Evolutionary conservation across 352 stramenopile species (phyloP).

Genomic region (Pythium guiyangense): DNA sequence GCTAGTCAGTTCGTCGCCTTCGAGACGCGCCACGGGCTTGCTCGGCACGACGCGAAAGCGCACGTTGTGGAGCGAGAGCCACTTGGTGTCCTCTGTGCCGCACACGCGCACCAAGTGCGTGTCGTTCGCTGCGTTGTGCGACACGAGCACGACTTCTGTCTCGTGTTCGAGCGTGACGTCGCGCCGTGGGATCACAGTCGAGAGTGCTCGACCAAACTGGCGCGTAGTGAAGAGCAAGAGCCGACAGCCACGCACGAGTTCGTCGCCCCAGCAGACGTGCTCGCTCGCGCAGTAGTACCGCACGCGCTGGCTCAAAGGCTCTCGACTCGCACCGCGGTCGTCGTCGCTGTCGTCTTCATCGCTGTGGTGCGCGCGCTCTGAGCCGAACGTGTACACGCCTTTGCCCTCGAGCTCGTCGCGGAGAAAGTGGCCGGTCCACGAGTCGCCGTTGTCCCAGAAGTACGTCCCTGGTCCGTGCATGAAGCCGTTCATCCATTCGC

Average conservation of each 20-base stretch:
- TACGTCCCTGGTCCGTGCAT: slow-evolving; percentile 59
- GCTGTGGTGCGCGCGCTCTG: slow-evolving; percentile 1
- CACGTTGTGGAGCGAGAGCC: slow-evolving; percentile 45
- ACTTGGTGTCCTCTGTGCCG: slow-evolving; percentile 34
- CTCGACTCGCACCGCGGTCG: background rate
- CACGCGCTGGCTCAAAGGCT: slow-evolving; percentile 13
- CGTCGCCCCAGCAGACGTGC: slow-evolving; percentile 66
- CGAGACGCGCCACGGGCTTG: slow-evolving; percentile 26
- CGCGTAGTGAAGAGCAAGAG: slow-evolving; percentile 40
- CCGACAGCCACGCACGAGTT: slow-evolving; percentile 44
- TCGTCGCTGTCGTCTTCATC: slow-evolving; percentile 18
- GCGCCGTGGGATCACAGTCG: slow-evolving; percentile 24
- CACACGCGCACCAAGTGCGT: slow-evolving; percentile 37
- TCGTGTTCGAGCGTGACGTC: slow-evolving; percentile 40
- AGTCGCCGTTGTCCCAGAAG: slow-evolving; percentile 48
- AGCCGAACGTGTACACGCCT: slow-evolving; percentile 35
- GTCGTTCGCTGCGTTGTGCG: slow-evolving; percentile 36
- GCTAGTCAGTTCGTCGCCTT: background rate
- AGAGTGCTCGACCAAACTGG: slow-evolving; percentile 34
- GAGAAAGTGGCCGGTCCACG: slow-evolving; percentile 56
- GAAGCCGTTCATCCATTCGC: slow-evolving; percentile 49
- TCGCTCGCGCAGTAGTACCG: slow-evolving; percentile 58
- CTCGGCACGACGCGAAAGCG: slow-evolving; percentile 36
- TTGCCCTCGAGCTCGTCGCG: slow-evolving; percentile 60
- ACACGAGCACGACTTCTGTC: slow-evolving; percentile 45